A percentile compares a stretch with the other conserved stretches of the same genome.
phyloP scores from a whole-genome alignment of 2,329 filamentous ascomycete genomes.

The Aspergillus sergii region DNA sequence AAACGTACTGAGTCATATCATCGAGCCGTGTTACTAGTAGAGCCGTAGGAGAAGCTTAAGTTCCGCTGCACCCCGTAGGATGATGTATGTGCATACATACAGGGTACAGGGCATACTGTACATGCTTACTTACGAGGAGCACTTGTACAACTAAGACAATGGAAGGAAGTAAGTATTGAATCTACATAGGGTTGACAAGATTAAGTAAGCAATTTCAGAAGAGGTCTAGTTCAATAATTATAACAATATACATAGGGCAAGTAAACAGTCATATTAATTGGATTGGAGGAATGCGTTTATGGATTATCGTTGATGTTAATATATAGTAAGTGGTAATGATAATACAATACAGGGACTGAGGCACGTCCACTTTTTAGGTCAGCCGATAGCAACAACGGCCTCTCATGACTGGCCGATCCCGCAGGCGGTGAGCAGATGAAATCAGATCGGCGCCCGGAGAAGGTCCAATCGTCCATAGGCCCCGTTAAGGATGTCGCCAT shows the following conservation, averaged over 20 bases:
- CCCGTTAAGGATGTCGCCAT: constrained; percentile 1
- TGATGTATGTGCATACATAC: neutral
- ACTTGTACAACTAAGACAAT: neutral
- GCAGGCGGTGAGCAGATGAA: neutral
- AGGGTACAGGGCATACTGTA: too few species aligned
- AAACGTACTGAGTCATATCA: neutral
- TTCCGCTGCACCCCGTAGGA: neutral
- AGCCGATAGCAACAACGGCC: neutral
- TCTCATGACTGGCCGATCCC: neutral
- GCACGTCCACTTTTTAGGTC: neutral
- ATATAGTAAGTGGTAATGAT: neutral
- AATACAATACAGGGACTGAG: neutral
- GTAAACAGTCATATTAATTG: too few species aligned
- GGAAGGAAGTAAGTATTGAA: neutral
- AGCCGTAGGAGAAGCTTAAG: neutral
- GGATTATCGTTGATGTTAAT: neutral
- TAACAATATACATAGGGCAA: too few species aligned
- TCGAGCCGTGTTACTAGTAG: neutral
- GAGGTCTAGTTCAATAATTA: too few species aligned
- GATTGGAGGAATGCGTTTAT: too few species aligned
- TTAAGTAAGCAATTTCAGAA: too few species aligned
- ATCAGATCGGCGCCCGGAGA: constrained; percentile 7
- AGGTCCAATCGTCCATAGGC: constrained; percentile 1
- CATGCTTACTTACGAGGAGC: too few species aligned
- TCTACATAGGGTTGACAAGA: too few species aligned